Evolutionary conservation across 164 flowering plant genomes (phyloP), one percentile per base, ranked within the genome.

Genomic region (Protea cynaroides): DNA sequence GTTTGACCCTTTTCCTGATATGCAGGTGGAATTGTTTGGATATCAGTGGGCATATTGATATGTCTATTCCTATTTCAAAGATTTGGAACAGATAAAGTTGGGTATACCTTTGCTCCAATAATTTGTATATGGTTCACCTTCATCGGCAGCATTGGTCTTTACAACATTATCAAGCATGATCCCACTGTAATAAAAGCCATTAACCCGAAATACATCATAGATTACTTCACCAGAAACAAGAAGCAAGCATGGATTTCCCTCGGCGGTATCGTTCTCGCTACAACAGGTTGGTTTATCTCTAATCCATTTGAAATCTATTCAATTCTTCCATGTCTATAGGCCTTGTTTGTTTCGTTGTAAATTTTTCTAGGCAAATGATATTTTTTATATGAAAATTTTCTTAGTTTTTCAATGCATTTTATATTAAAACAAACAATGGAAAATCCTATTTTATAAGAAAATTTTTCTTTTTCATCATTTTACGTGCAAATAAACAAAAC

Each of bases 31-130:
- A 63, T 85, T 29, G 82, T 82, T 6, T 74, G 77, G 81, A 65
- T 76, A 52, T 80, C 89, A 9, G 81, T 75, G 19, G 81, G 58
- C 37, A 80, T 83, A 34, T 57, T 81, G 68, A 51, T 85, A 25
- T 43, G 61, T 13, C 70, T 81, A 8, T 85, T 83, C 77, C 19
- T 62, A 68, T 69, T 75, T 43, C 96, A 89, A 66, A 78, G 89
- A 69, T 82, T 81, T 63, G 96, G 90, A 34, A 87, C 96, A 1
- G 89, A 85, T 56, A 87, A 78, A 76, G 93, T 89, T 29, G 34
- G 34, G 34, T 29, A 29, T 29, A 29, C 4, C 34, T 29, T 29
- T 29, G 34, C 34, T 29, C 34, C 34, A 29, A 29, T 29, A 2
- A 29, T 29, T 2, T 29, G 34, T 29, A 5, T 29, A 29, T 29